Percentiles rank a stretch among this genome's conserved stretches.
Evolutionary conservation across 257 asterid species (phyloP).

Genomic region (Misopates orontium): DNA sequence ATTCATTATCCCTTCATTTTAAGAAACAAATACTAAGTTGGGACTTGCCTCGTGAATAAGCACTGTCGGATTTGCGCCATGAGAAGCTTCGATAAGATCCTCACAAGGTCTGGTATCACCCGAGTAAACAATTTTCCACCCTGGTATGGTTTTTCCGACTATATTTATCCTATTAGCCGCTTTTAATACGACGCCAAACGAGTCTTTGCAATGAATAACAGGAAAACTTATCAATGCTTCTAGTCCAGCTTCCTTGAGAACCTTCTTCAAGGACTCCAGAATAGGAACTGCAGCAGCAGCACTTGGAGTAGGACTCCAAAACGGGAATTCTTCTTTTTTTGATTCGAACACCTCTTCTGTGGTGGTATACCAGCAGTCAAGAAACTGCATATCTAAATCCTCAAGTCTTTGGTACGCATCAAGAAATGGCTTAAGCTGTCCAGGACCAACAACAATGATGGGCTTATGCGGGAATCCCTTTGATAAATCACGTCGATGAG

Average conservation of each 20-base stretch:
- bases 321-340: constrained; percentile 17
- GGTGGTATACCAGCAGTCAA: constrained; percentile 76
- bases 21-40: not conserved
- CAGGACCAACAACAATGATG: constrained; percentile 73
- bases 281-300: constrained; percentile 21
- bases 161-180: constrained; percentile 55
- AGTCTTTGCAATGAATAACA: constrained; percentile 83
- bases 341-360: constrained; percentile 38
- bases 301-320: not conserved
- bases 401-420: constrained; percentile 95
- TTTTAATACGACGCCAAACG: constrained; percentile 71
- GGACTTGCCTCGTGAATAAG: constrained; percentile 64
- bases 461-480: constrained; percentile 64
- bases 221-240: constrained; percentile 67
- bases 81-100: constrained; percentile 68
- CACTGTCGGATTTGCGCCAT: constrained; percentile 59
- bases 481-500: constrained; percentile 67
- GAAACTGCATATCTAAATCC: constrained; percentile 85
- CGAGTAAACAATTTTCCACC: constrained; percentile 95
- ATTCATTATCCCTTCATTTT: not conserved
- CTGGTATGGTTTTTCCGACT: constrained; percentile 65
- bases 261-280: constrained; percentile 48
- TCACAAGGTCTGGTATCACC: constrained; percentile 98
- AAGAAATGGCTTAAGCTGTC: constrained; percentile 78
- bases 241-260: constrained; percentile 42